Conservation (phyloP, 2,329 filamentous ascomycete species). For the Pestalotiopsis sp. region DNA sequence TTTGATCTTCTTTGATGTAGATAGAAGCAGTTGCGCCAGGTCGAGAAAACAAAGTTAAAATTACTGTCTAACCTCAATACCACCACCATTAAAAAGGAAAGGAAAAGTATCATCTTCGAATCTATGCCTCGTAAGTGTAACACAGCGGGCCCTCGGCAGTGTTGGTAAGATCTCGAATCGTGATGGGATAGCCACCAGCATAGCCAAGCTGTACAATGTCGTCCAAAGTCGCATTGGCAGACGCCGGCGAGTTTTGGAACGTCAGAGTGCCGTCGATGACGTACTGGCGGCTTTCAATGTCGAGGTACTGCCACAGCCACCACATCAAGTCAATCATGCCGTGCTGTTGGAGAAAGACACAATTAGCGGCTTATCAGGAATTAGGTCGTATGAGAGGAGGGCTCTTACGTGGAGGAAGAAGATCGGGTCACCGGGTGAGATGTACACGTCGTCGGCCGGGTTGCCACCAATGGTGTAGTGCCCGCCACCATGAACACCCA, state of each 20-base stretch:
- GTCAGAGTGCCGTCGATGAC: slow-evolving; percentile 25
- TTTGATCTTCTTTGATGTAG: too few relatives aligned
- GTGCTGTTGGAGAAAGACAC: slow-evolving; percentile 1
- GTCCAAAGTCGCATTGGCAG: slow-evolving; percentile 24
- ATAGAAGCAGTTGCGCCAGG: too few relatives aligned
- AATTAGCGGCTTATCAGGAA: neutral
- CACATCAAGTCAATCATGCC: slow-evolving; percentile 25
- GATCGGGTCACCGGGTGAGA: slow-evolving; percentile 3
- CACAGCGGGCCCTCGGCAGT: slow-evolving; percentile 11
- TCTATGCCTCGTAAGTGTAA: slow-evolving; percentile 12
- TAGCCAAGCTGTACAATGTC: slow-evolving; percentile 24
- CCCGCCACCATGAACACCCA: slow-evolving; percentile 34
- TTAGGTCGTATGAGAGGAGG: too few relatives aligned
- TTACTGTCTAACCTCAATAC: too few relatives aligned
- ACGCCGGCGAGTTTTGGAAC: slow-evolving; percentile 22
- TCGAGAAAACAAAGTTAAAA: too few relatives aligned
- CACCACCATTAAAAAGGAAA: neutral
- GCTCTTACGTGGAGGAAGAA: slow-evolving; percentile 20
- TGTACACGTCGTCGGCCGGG: slow-evolving; percentile 28
- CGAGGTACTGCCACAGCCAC: slow-evolving; percentile 29
- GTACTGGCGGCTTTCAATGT: slow-evolving; percentile 20
- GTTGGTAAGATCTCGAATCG: slow-evolving; percentile 9
- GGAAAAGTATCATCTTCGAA: neutral
- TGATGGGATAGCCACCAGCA: slow-evolving; percentile 4
- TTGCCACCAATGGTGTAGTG: slow-evolving; percentile 39